Percentiles rank a stretch among this genome's conserved stretches.
Evolutionary conservation across 73 alveolate species (phyloP).

Genomic region (Blepharisma stoltei): DNA sequence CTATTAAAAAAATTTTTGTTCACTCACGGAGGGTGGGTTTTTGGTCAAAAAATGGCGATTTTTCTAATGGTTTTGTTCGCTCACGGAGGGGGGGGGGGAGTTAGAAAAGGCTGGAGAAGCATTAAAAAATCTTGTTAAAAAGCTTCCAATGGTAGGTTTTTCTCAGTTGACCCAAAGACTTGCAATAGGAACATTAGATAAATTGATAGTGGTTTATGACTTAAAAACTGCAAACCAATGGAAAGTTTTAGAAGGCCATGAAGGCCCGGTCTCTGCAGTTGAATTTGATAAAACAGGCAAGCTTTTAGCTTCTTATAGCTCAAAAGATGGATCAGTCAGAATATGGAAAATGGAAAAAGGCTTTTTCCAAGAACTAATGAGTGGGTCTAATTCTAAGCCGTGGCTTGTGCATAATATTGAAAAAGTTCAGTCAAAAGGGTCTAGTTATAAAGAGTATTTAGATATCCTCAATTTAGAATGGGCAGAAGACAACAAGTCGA

Average conservation of each 20-base stretch:
- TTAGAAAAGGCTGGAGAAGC: constrained; percentile 16
- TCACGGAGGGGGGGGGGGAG: no score
- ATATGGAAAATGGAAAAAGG: constrained; percentile 72
- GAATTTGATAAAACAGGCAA: constrained; percentile 78
- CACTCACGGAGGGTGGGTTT: no score
- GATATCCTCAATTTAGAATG: neutral
- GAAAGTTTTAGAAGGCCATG: constrained; percentile 81
- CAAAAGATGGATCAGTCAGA: constrained; percentile 66
- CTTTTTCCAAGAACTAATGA: constrained; percentile 11
- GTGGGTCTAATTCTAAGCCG: neutral
- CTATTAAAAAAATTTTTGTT: no score
- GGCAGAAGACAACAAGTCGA: neutral
- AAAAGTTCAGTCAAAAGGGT: neutral
- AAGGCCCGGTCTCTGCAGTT: constrained; percentile 72
- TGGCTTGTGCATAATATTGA: neutral
- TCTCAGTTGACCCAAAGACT: constrained; percentile 80
- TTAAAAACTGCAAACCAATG: constrained; percentile 82
- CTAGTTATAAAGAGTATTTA: constrained; percentile 4
- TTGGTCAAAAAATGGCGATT: no score
- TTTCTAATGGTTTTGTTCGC: no score
- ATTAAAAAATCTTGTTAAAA: constrained; percentile 15
- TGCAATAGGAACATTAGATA: constrained; percentile 89
- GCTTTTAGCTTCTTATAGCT: constrained; percentile 73
- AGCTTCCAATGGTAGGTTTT: constrained; percentile 88
- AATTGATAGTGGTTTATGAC: constrained; percentile 82